Base-by-base conservation (phyloP, 2,329 filamentous ascomycete genomes). In the Ophiosphaerella narmari region DNA sequence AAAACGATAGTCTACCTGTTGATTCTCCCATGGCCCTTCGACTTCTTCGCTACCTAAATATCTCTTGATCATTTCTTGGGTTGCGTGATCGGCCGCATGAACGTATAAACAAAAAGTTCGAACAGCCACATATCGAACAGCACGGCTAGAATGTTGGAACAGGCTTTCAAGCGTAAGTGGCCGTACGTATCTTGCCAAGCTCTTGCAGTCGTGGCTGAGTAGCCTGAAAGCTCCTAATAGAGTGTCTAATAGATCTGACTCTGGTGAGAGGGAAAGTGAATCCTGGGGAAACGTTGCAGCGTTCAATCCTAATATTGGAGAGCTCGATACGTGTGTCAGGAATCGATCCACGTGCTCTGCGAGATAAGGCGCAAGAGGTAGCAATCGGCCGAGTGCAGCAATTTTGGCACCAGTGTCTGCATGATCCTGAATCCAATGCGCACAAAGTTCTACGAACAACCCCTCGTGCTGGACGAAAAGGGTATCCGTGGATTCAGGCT, bases 301-400 rank as follows among this genome's bases (percentile, higher is more conserved):
- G 13, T 50, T 48, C 7, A 51, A 48, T 29, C 62, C 57, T 65
- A 60, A 60, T 7, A 67, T 59, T 24, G 56, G 43, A 21, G 60
- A 65, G 23, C 60, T 50, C 26, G 67, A 67, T 55, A 55, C 59
- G 66, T 68, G 55, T 58, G 71, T 67, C 14, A 72, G 50, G 45
- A 73, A 68, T 32, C 78, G 78, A 73, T 86, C 82, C 54, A 90
- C 82, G 70, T 91, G 90, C 52, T 86, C 82, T 45, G 87, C 85
- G 37, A 97, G 79, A 68, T 93, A 85, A 43, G 91, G 89, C 59
- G 89, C 89, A 78, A 94, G 87, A 14, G 91, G 90, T 62, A 97
- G 73, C 55, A 96, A 81, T 65, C 89, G 83, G 53, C 89, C 88
- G 75, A 96, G 89, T 29, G 89, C 87, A 48, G 86, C 82, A 56